Evolutionary conservation across 495 filamentous ascomycete genomes (phyloP).

Genomic region (Penicillium bialowiezense): DNA sequence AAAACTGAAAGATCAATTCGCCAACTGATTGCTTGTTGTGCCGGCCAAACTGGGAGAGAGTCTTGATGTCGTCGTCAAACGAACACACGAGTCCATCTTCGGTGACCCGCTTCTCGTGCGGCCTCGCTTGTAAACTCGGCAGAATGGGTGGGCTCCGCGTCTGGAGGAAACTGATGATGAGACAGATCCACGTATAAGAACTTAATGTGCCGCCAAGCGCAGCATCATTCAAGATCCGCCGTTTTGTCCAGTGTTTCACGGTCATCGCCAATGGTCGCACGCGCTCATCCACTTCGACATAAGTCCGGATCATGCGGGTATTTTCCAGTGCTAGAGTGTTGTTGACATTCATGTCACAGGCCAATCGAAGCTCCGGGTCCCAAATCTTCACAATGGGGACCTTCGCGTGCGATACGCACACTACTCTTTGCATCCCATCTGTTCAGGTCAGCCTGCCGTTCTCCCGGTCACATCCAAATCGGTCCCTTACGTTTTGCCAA

Average conservation of each 20-base stretch:
- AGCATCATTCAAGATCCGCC: constrained; percentile 89
- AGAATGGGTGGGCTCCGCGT: constrained; percentile 83
- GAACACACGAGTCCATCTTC: constrained; percentile 62
- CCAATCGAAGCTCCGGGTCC: constrained; percentile 86
- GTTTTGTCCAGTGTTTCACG: constrained; percentile 94
- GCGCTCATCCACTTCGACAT: constrained; percentile 88
- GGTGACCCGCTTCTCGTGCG: constrained; percentile 57
- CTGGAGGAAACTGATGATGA: constrained; percentile 96
- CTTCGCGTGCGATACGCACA: constrained; percentile 90
- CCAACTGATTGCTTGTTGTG: constrained; percentile 82
- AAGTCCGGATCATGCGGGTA: constrained; percentile 96
- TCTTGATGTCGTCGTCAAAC: constrained; percentile 82
- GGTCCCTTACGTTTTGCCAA: constrained; percentile 74
- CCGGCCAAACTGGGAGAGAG: constrained; percentile 67
- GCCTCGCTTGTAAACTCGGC: constrained; percentile 77
- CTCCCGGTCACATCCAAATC: neutral
- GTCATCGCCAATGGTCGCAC: constrained; percentile 93
- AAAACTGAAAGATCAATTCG: constrained; percentile 86
- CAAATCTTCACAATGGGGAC: constrained; percentile 99
- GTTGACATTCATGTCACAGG: constrained; percentile 99
- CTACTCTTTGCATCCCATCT: constrained; percentile 96
- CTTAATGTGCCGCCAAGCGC: constrained; percentile 91
- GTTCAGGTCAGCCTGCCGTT: constrained; percentile 6
- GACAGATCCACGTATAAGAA: constrained; percentile 99
- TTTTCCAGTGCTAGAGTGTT: constrained; percentile 93